phyloP scores from a whole-genome alignment of 306 rosid species.

The Quercus variabilis region DNA sequence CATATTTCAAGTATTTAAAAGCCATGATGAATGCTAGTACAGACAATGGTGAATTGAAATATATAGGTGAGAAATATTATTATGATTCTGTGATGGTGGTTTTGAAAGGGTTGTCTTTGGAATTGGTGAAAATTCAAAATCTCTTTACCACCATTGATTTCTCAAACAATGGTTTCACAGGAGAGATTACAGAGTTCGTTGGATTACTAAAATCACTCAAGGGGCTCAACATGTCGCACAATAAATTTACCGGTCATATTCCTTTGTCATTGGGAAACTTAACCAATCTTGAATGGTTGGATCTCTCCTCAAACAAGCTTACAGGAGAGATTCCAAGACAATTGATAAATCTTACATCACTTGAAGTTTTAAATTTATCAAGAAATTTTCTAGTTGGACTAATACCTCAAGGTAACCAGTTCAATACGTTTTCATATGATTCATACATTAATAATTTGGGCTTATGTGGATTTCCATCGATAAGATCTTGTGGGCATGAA shows the following conservation, averaged over 20 bases:
- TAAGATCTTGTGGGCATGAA: neutral
- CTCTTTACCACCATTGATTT: conserved; percentile 6
- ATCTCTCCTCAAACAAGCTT: too few relatives aligned
- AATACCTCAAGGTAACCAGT: neutral
- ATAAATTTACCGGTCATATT: neutral
- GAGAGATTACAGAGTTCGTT: neutral
- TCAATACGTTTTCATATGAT: neutral
- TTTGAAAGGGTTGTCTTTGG: neutral
- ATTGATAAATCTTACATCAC: neutral
- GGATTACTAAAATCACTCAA: neutral
- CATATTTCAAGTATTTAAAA: too few relatives aligned
- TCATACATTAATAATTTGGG: neutral
- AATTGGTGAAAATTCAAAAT: neutral
- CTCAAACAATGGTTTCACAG: neutral
- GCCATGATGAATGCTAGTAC: too few relatives aligned
- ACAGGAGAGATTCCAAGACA: neutral
- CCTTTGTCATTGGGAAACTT: too few relatives aligned
- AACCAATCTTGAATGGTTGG: too few relatives aligned
- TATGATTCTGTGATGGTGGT: neutral
- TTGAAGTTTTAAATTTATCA: neutral
- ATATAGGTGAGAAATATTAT: neutral
- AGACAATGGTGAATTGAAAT: neutral
- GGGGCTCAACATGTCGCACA: neutral
- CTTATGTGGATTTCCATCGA: neutral
- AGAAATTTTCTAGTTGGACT: neutral